Percentiles rank a stretch among this genome's conserved stretches.
Evolutionary conservation across 805 yeast species (phyloP).

Genomic region (Lipomyces kockii): DNA sequence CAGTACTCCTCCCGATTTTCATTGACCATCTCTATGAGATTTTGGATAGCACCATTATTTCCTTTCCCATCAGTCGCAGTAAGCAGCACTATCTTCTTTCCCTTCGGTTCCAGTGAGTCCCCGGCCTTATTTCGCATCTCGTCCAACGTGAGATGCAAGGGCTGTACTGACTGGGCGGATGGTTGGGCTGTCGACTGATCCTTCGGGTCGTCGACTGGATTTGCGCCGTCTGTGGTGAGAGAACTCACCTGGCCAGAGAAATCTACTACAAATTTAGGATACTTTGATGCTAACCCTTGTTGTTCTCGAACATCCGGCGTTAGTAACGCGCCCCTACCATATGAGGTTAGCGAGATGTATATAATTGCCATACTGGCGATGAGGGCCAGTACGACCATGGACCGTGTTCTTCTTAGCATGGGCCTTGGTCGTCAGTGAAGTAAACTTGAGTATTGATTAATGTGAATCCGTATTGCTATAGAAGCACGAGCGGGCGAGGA

Average conservation of each 20-base stretch:
- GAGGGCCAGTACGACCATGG: neutral
- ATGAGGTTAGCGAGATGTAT: neutral
- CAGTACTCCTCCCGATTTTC: conserved; percentile 44
- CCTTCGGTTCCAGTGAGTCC: conserved; percentile 25
- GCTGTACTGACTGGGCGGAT: neutral
- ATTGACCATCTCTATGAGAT: conserved; percentile 22
- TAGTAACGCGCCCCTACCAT: neutral
- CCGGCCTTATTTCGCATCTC: conserved; percentile 4
- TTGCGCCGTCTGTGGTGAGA: neutral
- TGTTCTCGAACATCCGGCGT: conserved; percentile 1
- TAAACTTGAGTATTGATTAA: neutral
- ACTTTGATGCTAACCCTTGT: neutral
- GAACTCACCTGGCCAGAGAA: conserved; percentile 14
- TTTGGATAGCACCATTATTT: conserved; percentile 20
- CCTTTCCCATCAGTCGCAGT: conserved; percentile 38
- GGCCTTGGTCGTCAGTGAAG: neutral
- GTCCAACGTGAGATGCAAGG: conserved; percentile 1
- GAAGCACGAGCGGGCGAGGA: no score
- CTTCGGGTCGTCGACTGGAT: neutral
- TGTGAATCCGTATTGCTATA: neutral
- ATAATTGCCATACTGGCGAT: neutral
- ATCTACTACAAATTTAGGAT: conserved; percentile 6
- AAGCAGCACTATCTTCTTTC: conserved; percentile 36
- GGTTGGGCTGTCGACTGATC: neutral
- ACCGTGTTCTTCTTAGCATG: neutral